Conservation (phyloP, 257 asterid genomes). For the Solanum chaucha region DNA sequence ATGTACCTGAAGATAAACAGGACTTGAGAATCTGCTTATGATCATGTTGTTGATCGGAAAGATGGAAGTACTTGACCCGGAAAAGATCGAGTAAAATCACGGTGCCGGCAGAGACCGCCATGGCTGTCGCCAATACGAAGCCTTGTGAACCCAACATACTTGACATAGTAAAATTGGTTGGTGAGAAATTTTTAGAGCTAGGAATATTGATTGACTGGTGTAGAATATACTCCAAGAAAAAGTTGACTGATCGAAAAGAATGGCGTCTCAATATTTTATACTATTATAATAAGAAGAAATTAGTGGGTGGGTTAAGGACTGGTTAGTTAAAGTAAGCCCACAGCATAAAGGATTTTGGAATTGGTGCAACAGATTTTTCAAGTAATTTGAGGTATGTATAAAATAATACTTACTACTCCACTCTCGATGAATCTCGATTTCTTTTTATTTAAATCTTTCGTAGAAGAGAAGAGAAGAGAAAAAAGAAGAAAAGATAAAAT, state of each 20-base stretch:
- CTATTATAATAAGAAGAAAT: not conserved
- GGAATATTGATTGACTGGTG: not conserved
- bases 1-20: constrained; percentile 63
- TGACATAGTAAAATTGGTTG: not conserved
- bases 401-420: not conserved
- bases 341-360: not conserved
- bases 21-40: constrained; percentile 22
- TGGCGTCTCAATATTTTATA: not conserved
- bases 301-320: not conserved
- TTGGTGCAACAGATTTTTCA: not conserved
- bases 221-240: not conserved
- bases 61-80: constrained; percentile 26
- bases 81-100: constrained; percentile 50
- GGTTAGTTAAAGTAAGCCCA: not conserved
- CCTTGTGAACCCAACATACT: constrained; percentile 58
- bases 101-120: constrained; percentile 88
- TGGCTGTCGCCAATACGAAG: constrained; percentile 71
- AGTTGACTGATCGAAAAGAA: not conserved
- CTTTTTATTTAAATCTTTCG: not conserved
- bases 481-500: not conserved
- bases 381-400: not conserved
- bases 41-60: not conserved
- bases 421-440: not conserved
- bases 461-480: not conserved
- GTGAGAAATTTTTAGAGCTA: not conserved